A percentile compares a stretch with the other conserved stretches of the same genome.
These are phyloP conservation scores for Talaromyces thailandensis DNA, from an alignment of 495 filamentous ascomycete species.

Conservation along the genomic window DNA sequence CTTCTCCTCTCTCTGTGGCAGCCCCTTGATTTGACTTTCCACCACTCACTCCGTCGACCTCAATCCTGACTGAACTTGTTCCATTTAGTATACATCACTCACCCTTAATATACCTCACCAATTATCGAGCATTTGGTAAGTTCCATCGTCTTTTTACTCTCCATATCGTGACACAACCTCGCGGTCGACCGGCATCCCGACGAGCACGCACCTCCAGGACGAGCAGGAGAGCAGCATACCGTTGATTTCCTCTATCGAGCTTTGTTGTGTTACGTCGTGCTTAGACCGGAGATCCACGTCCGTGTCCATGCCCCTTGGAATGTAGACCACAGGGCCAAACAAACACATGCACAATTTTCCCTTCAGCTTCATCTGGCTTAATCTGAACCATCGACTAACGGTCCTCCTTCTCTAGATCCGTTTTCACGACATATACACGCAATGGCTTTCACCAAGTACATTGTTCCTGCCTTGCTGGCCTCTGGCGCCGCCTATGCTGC, in stretches of 20 bases:
- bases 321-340: background rate
- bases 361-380: background rate
- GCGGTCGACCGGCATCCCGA: background rate
- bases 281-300: background rate
- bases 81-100: background rate
- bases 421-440: slow-evolving; percentile 23
- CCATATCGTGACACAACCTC: background rate
- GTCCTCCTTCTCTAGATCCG: slow-evolving; percentile 7
- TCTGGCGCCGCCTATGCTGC: slow-evolving; percentile 56
- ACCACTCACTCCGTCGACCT: background rate
- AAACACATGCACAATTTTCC: background rate
- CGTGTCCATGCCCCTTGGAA: slow-evolving; percentile 2
- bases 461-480: slow-evolving; percentile 66
- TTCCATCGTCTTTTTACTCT: background rate
- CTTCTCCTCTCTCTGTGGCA: slow-evolving; percentile 11
- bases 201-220: background rate
- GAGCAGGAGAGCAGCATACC: background rate
- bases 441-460: slow-evolving; percentile 70
- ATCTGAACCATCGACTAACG: background rate
- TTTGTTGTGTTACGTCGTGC: background rate
- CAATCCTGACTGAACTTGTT: background rate
- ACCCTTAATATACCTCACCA: background rate
- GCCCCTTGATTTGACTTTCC: slow-evolving; percentile 5
- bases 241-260: background rate
- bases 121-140: background rate